Conservation (phyloP, 345 rosid genomes). For the Eucalyptus brandiana region DNA sequence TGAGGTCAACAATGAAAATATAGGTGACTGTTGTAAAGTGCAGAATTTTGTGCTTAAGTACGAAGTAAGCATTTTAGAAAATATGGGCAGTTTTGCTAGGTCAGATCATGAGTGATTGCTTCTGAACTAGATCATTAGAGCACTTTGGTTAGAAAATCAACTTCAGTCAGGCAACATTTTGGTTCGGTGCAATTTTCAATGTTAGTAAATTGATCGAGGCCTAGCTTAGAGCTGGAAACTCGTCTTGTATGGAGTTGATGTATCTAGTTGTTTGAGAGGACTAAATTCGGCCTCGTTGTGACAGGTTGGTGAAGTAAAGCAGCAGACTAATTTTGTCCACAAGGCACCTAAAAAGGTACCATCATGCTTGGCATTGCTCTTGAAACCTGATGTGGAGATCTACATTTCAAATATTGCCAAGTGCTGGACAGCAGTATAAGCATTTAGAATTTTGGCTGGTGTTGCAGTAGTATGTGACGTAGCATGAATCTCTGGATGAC, state of each 20-base stretch:
- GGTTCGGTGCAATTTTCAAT: neutral
- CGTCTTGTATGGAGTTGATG: neutral
- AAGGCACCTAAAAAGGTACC: conserved; percentile 69
- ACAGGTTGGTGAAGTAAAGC: conserved; percentile 54
- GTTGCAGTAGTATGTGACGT: neutral
- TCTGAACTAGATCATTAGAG: neutral
- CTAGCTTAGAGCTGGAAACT: neutral
- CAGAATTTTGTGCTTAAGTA: neutral
- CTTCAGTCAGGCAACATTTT: neutral
- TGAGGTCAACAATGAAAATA: neutral
- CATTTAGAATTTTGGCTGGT: neutral
- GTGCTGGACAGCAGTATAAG: neutral
- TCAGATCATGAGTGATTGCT: neutral
- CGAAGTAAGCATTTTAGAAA: neutral
- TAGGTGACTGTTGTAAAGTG: neutral
- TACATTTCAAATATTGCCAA: neutral
- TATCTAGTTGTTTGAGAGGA: neutral
- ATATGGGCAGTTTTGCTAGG: neutral
- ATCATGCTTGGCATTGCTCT: neutral
- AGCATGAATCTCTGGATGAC: neutral
- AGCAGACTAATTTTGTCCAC: conserved; percentile 56
- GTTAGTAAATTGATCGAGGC: neutral
- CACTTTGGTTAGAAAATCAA: neutral
- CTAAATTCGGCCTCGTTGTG: neutral
- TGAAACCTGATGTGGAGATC: neutral